Conservation (phyloP, 2,329 filamentous ascomycete genomes). For the Aspergillus nomiae region DNA sequence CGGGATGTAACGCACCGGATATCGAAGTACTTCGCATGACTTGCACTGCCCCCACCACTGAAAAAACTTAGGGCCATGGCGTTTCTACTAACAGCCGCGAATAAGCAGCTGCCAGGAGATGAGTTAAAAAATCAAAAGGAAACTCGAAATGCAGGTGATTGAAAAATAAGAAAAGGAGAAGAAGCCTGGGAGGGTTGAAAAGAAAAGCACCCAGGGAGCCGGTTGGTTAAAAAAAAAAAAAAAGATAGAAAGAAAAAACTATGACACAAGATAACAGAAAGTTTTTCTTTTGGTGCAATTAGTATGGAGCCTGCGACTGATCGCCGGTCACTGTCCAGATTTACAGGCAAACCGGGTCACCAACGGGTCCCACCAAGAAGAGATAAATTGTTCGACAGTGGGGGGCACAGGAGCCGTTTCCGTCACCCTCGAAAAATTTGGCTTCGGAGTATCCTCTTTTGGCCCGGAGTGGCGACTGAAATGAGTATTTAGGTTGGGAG, state of each 20-base stretch:
- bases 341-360: slow-evolving; percentile 51
- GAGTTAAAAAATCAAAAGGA: neutral
- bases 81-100: slow-evolving; percentile 23
- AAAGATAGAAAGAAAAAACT: slow-evolving; percentile 14
- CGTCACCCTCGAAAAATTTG: slow-evolving; percentile 22
- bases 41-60: slow-evolving; percentile 43
- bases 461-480: slow-evolving; percentile 24
- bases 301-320: slow-evolving; percentile 26
- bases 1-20: slow-evolving; percentile 42
- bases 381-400: slow-evolving; percentile 15
- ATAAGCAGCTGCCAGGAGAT: slow-evolving; percentile 19
- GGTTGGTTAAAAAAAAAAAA: slow-evolving; percentile 6
- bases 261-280: slow-evolving; percentile 23
- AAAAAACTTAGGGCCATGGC: slow-evolving; percentile 51
- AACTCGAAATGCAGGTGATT: slow-evolving; percentile 2
- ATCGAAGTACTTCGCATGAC: slow-evolving; percentile 52
- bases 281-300: slow-evolving; percentile 21
- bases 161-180: neutral
- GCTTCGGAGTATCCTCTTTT: slow-evolving; percentile 9
- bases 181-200: slow-evolving; percentile 1
- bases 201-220: slow-evolving; percentile 1
- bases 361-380: slow-evolving; percentile 33
- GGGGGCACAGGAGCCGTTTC: slow-evolving; percentile 30
- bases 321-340: slow-evolving; percentile 43
- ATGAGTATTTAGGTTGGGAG: slow-evolving; percentile 4